Evolutionary conservation across 1,284 basidiomycete genomes (phyloP).

Genomic region (Phylloboletellus chloephorus): DNA sequence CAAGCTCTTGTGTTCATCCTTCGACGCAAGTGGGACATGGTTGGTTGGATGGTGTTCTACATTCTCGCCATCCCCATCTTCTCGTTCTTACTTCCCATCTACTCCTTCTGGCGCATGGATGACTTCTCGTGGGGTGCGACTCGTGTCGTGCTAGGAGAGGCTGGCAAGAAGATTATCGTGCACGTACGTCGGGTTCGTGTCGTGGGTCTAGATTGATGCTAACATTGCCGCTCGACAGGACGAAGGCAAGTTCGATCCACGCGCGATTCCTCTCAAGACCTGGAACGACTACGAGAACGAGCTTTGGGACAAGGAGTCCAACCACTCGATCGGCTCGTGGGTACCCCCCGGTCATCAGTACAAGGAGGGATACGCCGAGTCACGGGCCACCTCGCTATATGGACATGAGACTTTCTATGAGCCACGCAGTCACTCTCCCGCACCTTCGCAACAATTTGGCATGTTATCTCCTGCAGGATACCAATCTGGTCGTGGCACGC

Average conservation of each 20-base stretch:
- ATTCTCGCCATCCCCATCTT: slow-evolving; percentile 88
- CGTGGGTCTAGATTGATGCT: slow-evolving; percentile 7
- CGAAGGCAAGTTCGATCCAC: slow-evolving; percentile 94
- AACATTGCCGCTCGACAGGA: slow-evolving; percentile 49
- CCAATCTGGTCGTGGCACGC: slow-evolving; percentile 74
- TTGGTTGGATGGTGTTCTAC: slow-evolving; percentile 97
- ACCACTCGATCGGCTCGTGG: slow-evolving; percentile 86
- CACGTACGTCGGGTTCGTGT: slow-evolving; percentile 57
- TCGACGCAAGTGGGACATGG: slow-evolving; percentile 91
- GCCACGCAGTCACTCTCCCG: slow-evolving; percentile 60
- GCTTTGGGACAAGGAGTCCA: slow-evolving; percentile 94
- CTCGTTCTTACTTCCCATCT: slow-evolving; percentile 90
- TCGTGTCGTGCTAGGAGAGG: slow-evolving; percentile 89
- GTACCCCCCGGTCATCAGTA: slow-evolving; percentile 64
- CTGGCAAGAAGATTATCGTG: slow-evolving; percentile 91
- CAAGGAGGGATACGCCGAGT: slow-evolving; percentile 69
- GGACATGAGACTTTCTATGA: slow-evolving; percentile 81
- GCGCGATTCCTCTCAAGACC: slow-evolving; percentile 88
- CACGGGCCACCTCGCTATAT: slow-evolving; percentile 69
- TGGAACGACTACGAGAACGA: slow-evolving; percentile 98
- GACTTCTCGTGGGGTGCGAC: slow-evolving; percentile 98
- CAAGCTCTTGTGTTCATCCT: slow-evolving; percentile 85
- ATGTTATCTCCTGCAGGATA: slow-evolving; percentile 60
- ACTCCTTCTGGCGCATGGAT: slow-evolving; percentile 99
- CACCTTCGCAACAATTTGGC: slow-evolving; percentile 54